Evolutionary conservation across 495 filamentous ascomycete species (phyloP), one percentile per base, ranked within the genome.

Genomic region (Neurospora sp.): DNA sequence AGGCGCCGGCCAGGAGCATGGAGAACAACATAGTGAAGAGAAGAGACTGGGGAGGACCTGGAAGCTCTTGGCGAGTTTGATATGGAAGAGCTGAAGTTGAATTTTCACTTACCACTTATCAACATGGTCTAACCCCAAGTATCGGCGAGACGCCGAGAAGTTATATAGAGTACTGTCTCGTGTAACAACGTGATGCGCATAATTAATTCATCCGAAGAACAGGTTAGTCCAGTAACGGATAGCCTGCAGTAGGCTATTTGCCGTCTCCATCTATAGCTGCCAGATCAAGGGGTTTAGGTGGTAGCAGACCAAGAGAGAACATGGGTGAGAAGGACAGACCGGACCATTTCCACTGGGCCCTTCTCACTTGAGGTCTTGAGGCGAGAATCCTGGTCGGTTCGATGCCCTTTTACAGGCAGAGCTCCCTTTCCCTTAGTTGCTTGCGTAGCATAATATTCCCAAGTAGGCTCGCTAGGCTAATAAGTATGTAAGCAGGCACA

Each of bases 1-100:
- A 72, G 8, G 76, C 76, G 71, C 75, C 78, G 48, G 74, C 76
- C 69, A 80, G 74, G 21, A 80, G 37, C 42, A 74, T 39, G 31
- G 78, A 71, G 62, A 77, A 71, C 69, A 76, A 62, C 80, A 81
- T 81, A 0, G 66, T 75, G 72, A 69, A 24, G 40, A 70, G 24
- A 73, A 17, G n/a, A 42, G 62, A 70, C 71, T 11, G 69, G 43
- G 36, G 66, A 71, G 38, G 42, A 71, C 34, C 17, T 62, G 11
- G 24, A 31, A 34, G 54, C 54, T 62, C 54, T 62, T 34, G 54
- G 54, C 6, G 28, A 62, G 28, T 62, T 19, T 28, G 54, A 62
- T 28, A 17, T 62, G 54, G 54, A 66, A 66, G 54, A 66, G 28
- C 54, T 34, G 13, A 66, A 66, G 54, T 34, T 66, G 28, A 19